Base-by-base conservation (phyloP, 441 rosid species). In the Hura crepitans region DNA sequence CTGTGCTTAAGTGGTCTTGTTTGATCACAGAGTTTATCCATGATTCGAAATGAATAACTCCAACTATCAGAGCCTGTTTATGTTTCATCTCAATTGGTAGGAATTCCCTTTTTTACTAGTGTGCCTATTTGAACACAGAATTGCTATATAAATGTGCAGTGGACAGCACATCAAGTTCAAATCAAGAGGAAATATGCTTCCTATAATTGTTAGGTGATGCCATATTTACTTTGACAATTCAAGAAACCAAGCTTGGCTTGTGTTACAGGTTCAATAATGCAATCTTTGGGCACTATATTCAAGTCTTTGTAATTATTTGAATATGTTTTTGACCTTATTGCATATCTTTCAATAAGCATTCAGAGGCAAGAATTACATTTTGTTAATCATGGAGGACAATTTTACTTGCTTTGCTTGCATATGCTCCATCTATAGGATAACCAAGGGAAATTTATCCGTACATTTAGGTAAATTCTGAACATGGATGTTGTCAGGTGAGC, bases 401-500 rank as follows among this genome's bases (percentile, higher is more conserved):
- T 54, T 42, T 55, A 47, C 60, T 46, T 27, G n/a, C 23, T n/a
- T 28, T 51, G 47, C 35, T 42, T 56, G 53, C 14, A 25, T 27
- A 43, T 68, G 31, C 17, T 65, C 1, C n/a, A 13, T 13, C 33
- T 30, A 23, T 6, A 35, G n/a, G 22, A 51, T 20, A 20, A n/a
- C 27, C 8, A 45, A 2, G 51, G 54, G 18, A 64, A 30, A 17
- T 13, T 28, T 25, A 18, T 30, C 47, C 33, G 18, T 72, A 23
- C 25, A 13, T 62, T 69, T n/a, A 17, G 42, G 27, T 35, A 45
- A 23, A 45, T 54, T 63, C 47, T 64, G 39, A 27, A 45, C 7
- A 2, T 58, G 37, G 42, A 62, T 73, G 45, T 54, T 67, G 70
- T 62, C 79, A 91, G 96, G 93, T 78, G 37, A 83, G 82, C 68